Conservation (phyloP, 192 early-diverging fungal genomes). For the Coemansia reversa region DNA sequence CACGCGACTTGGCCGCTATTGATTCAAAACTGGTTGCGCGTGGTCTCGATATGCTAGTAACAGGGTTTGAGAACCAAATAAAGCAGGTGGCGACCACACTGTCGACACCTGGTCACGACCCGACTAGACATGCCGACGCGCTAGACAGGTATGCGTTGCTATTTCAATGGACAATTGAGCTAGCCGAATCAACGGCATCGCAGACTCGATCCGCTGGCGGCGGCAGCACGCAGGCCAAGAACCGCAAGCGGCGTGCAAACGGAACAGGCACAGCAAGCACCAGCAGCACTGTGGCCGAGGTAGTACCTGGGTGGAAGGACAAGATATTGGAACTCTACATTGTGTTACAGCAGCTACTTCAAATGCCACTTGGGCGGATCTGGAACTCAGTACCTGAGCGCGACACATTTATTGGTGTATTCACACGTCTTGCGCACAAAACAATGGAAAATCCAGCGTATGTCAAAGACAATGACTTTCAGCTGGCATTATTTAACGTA, state of each 20-base stretch:
- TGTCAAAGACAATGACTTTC: constrained; percentile 62
- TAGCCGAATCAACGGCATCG: constrained; percentile 61
- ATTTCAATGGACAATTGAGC: constrained; percentile 76
- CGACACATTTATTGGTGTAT: constrained; percentile 58
- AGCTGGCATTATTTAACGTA: constrained; percentile 61
- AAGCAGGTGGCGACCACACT: constrained; percentile 61
- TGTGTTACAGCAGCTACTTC: constrained; percentile 36
- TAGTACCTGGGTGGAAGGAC: constrained; percentile 45
- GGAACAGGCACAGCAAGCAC: constrained; percentile 10
- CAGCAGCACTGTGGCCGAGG: constrained; percentile 32
- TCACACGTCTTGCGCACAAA: constrained; percentile 74
- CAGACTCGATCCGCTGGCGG: constrained; percentile 16
- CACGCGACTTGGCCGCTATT: constrained; percentile 46
- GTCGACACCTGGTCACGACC: constrained; percentile 65
- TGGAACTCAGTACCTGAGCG: constrained; percentile 57
- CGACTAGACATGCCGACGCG: constrained; percentile 60
- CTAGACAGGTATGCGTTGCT: constrained; percentile 85
- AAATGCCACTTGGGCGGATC: constrained; percentile 62
- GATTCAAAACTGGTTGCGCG: constrained; percentile 56
- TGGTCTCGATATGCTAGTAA: constrained; percentile 67
- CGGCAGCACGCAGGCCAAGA: constrained; percentile 12
- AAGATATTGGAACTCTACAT: constrained; percentile 42
- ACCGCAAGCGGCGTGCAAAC: constrained; percentile 41
- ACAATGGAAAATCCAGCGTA: constrained; percentile 77
- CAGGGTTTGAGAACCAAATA: constrained; percentile 70